A percentile compares a stretch with the other conserved stretches of the same genome.
These are phyloP conservation scores for Acmispon strigosus DNA, from an alignment of 306 rosid species.

Conservation along the genomic window DNA sequence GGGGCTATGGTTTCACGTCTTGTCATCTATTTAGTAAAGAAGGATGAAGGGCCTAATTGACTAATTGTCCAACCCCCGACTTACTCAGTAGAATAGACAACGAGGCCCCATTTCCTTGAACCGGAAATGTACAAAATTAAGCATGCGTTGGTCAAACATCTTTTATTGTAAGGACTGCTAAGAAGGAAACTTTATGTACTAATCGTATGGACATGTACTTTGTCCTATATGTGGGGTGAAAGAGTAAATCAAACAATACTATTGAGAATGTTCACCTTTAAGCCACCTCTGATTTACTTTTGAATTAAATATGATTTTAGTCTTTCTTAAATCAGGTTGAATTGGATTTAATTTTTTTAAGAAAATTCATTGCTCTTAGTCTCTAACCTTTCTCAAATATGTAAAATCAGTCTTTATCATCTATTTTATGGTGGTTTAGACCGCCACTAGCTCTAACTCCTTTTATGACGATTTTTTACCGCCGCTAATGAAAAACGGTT, in stretches of 20 bases:
- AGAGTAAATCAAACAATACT: constrained; percentile 15
- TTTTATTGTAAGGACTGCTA: constrained; percentile 10
- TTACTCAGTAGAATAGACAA: constrained; percentile 15
- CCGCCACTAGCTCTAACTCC: too few relatives aligned
- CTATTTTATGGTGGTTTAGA: too few relatives aligned
- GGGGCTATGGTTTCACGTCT: constrained; percentile 9
- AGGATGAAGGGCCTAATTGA: constrained; percentile 15
- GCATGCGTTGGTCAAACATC: constrained; percentile 16
- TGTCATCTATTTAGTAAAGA: constrained; percentile 4
- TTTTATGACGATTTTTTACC: too few relatives aligned
- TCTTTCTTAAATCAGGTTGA: too few relatives aligned
- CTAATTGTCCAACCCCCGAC: constrained; percentile 5
- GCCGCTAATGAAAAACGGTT: too few relatives aligned
- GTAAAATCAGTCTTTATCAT: too few relatives aligned
- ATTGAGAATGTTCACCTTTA: not conserved
- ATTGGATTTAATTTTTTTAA: too few relatives aligned
- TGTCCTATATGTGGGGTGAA: constrained; percentile 19
- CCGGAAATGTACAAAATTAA: constrained; percentile 21
- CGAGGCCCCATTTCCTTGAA: constrained; percentile 28
- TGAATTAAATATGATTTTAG: too few relatives aligned
- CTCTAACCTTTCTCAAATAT: too few relatives aligned
- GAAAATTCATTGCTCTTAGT: too few relatives aligned
- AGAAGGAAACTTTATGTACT: constrained; percentile 17
- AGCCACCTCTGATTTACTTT: too few relatives aligned
- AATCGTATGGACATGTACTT: constrained; percentile 24